Base-by-base conservation (phyloP, 2,329 filamentous ascomycete genomes). In the Sporothrix protearum region DNA sequence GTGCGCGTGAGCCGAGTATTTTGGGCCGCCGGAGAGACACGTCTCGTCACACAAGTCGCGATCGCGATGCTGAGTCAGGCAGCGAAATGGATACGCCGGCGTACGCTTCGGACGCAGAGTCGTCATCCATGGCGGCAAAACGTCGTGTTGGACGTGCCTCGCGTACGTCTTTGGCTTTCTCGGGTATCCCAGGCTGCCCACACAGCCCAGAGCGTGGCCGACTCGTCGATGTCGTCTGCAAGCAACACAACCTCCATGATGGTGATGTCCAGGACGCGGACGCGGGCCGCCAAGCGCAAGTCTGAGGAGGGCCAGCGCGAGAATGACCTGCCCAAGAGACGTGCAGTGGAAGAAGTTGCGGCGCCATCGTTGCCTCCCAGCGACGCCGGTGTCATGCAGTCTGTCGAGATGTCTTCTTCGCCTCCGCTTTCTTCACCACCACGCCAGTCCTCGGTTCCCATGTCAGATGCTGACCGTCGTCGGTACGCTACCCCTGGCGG, bases 1-100 rank as follows among this genome's bases (percentile, higher is more conserved):
- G 88, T 59, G 82, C 82, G 22, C 82, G 88, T 61, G 87, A 90
- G 77, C 87, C 87, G 1, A 90, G 88, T 77, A 89, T 90, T 70
- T 78, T 90, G 55, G 85, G 86, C 5, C 85, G 85, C 0, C 81
- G 81, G 85, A 45, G 57, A 68, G 67, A 36, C 19, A 42, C 61
- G 53, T 69, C 82, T 2, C 83, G 85, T 73, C 86, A 82, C 16
- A 67, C 73, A 10, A 73, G 72, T 70, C 72, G 72, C 8, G 66
- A 71, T 22, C 45, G 64, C 39, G 71, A 64, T 39, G n/a, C 73
- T 59, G 78, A 75, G 22, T 71, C 74, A 28, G 74, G 64, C 8
- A 63, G 68, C 33, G 73, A 75, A 14, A n/a, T 70, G 47, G 71
- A 74, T 49, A 68, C 66, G 14, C 47, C 33, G 1, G 66, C 55